These are phyloP conservation scores for Pachyrhizus erosus DNA, from an alignment of 306 rosid genomes.

Conservation along the genomic window DNA sequence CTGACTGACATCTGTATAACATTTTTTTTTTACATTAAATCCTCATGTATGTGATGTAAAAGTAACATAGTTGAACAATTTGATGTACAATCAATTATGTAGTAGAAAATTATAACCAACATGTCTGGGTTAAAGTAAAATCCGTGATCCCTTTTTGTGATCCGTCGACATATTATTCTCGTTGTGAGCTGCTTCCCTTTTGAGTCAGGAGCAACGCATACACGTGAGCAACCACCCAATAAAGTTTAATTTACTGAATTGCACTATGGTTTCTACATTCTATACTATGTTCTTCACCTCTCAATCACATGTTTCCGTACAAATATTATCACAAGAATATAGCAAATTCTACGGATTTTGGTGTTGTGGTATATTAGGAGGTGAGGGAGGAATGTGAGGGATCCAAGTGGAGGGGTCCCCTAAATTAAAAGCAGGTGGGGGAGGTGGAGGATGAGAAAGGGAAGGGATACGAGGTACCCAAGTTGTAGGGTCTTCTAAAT, in stretches of 20 bases:
- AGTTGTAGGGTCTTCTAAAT: conserved; percentile 16
- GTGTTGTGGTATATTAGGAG: conserved; percentile 46
- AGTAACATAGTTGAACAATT: not conserved
- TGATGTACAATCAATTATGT: not conserved
- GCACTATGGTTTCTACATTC: not conserved
- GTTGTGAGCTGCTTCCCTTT: not conserved
- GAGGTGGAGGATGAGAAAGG: conserved; percentile 54
- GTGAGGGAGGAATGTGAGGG: conserved; percentile 53
- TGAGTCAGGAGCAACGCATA: not conserved
- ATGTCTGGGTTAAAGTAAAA: not conserved
- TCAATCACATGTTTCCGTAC: not conserved
- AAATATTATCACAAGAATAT: not conserved
- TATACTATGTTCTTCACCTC: not conserved
- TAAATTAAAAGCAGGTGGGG: conserved; percentile 54
- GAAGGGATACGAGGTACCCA: conserved; percentile 40
- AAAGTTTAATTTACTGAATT: conserved; percentile 5
- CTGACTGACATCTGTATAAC: not conserved
- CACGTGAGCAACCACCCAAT: conserved; percentile 3
- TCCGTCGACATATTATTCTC: not conserved
- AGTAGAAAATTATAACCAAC: not conserved
- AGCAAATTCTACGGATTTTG: conserved; percentile 47
- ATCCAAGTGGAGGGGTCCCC: conserved; percentile 68
- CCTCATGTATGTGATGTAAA: not conserved
- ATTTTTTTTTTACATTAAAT: not conserved
- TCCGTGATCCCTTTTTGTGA: not conserved